Evolutionary conservation across 805 yeast species (phyloP), one percentile per base, ranked within the genome.

Genomic region (Komagataella phaffii): DNA sequence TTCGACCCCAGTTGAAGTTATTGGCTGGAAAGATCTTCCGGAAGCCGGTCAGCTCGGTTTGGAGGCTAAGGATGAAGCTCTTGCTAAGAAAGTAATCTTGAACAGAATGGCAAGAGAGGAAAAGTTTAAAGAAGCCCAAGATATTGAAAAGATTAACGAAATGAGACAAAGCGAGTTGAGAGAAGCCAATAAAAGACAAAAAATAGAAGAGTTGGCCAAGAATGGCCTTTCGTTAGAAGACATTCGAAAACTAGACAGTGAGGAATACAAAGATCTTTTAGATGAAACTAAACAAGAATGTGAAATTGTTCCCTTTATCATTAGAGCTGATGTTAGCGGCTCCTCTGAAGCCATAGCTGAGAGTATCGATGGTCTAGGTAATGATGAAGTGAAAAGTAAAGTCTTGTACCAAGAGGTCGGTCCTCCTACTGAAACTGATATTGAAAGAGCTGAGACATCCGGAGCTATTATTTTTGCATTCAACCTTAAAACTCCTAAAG

Each of bases 21-120:
- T 87, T 63, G 99, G 99, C 0, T 93, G 99, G 99, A 89, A 85
- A 62, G 90, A 81, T 43, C 68, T 90, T 44, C 98, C 98, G 0
- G 86, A 79, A 50, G 93, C 96, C 8, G 99, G 99, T 7, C 96
- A 88, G 55, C 79, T 79, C 56, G 80, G 87, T 1, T 62, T 91
- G 4, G 84, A 88, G 62, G 95, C 93, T 10, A 77, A 77, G 55
- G 79, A 68, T 59, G 97, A 90, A 62, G 71, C 78, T 12, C 64
- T 72, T 43, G 96, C 96, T 6, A 88, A 88, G 59, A 79, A 80
- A 56, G 96, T 85, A 6, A 74, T 81, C 3, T 73, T 74, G 6
- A 85, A 84, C 59, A 75, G 96, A 57, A 62, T 70, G 5, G 74
- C 77, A 44, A 71, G 85, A 56, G 72, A 68, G 43, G 73, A 73